Evolutionary conservation across 2,329 filamentous ascomycete species (phyloP).

Genomic region (Allantophomopsis cytisporea): DNA sequence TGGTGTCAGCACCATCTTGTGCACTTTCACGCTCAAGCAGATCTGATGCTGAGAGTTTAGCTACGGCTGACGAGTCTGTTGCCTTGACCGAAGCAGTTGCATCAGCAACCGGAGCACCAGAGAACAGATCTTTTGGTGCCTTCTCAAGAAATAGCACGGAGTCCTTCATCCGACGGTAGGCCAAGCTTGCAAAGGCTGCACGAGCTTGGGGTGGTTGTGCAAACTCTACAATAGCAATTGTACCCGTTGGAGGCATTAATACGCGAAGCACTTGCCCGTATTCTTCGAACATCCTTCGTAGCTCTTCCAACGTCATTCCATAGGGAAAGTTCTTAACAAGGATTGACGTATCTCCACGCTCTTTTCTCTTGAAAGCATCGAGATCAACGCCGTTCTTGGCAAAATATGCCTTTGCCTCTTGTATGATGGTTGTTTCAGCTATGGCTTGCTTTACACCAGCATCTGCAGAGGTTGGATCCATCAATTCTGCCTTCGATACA

Average conservation of each 20-base stretch:
- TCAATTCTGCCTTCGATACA: conserved; percentile 77
- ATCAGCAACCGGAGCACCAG: conserved; percentile 6
- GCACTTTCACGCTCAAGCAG: conserved; percentile 44
- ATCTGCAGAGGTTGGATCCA: conserved; percentile 92
- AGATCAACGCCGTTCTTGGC: conserved; percentile 77
- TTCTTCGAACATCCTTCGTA: conserved; percentile 71
- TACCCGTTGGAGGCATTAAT: conserved; percentile 84
- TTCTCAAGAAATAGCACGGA: conserved; percentile 90
- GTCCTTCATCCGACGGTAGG: conserved; percentile 84
- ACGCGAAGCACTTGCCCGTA: conserved; percentile 71
- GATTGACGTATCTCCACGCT: conserved; percentile 76
- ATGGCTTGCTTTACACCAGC: conserved; percentile 93
- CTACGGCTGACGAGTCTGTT: conserved; percentile 20
- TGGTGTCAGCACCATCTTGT: conserved; percentile 45
- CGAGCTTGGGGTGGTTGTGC: conserved; percentile 66
- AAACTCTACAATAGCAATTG: conserved; percentile 89
- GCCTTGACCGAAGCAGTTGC: conserved; percentile 7
- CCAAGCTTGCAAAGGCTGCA: conserved; percentile 69
- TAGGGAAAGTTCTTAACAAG: conserved; percentile 92
- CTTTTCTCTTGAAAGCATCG: conserved; percentile 74
- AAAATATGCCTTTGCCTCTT: conserved; percentile 92
- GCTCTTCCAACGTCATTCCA: conserved; percentile 65
- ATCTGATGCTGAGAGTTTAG: conserved; percentile 56
- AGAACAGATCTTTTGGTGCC: conserved; percentile 73
- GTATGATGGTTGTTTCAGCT: conserved; percentile 89